Conservation (phyloP, 2,329 filamentous ascomycete genomes). For the Aspergillus sp. region DNA sequence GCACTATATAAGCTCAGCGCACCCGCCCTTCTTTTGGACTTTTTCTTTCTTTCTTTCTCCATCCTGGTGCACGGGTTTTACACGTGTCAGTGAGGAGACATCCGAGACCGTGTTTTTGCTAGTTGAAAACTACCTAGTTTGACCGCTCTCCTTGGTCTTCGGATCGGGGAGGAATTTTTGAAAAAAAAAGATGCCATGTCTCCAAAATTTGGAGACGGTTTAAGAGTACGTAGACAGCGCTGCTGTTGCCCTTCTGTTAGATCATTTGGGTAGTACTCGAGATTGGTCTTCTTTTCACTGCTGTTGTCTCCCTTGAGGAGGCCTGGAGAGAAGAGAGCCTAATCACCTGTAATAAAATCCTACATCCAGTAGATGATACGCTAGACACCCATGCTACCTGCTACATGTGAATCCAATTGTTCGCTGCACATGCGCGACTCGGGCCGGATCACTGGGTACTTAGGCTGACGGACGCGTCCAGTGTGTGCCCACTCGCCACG, state of each 20-base stretch:
- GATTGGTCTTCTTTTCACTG: slow-evolving; percentile 42
- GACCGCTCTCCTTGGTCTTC: slow-evolving; percentile 73
- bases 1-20: slow-evolving; percentile 22
- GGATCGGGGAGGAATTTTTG: slow-evolving; percentile 81
- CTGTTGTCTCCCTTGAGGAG: slow-evolving; percentile 37
- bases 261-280: slow-evolving; percentile 3
- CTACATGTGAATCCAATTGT: not conserved
- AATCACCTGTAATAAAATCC: not conserved
- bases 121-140: slow-evolving; percentile 80
- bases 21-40: slow-evolving; percentile 19
- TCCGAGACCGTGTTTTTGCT: slow-evolving; percentile 88
- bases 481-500: not conserved
- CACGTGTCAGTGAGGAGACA: slow-evolving; percentile 82
- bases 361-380: too few relatives aligned
- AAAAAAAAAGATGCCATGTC: slow-evolving; percentile 42
- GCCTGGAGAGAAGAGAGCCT: slow-evolving; percentile 40
- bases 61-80: slow-evolving; percentile 67
- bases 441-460: not conserved
- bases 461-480: not conserved
- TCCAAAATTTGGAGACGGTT: slow-evolving; percentile 22
- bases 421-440: not conserved
- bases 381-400: too few relatives aligned
- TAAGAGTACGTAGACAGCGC: slow-evolving; percentile 14
- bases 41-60: slow-evolving; percentile 40
- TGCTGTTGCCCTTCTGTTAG: not conserved